Percentiles rank a stretch among this genome's conserved stretches.
Evolutionary conservation across 2,329 filamentous ascomycete species (phyloP).

Genomic region (Drechslera avenae): DNA sequence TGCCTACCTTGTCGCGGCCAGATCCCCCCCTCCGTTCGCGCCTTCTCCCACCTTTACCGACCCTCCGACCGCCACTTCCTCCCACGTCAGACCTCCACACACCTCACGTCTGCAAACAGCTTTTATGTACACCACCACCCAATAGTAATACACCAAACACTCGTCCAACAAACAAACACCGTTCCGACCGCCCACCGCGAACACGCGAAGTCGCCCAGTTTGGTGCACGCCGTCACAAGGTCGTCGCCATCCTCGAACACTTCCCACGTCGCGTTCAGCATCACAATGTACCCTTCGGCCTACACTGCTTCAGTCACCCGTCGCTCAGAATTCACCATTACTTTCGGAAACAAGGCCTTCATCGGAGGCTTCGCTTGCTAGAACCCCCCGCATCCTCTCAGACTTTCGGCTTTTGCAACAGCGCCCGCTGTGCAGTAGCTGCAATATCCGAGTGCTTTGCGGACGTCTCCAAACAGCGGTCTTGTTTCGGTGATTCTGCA

Average conservation of each 20-base stretch:
- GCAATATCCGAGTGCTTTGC: conserved; percentile 46
- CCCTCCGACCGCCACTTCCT: conserved; percentile 37
- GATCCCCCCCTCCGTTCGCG: conserved; percentile 8
- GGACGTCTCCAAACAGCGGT: conserved; percentile 44
- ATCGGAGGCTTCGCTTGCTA: conserved; percentile 46
- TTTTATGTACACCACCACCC: conserved; percentile 26
- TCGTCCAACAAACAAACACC: conserved; percentile 6
- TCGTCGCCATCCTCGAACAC: conserved; percentile 36
- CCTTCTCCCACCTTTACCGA: conserved; percentile 25
- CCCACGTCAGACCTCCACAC: conserved; percentile 34
- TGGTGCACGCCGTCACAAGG: conserved; percentile 32
- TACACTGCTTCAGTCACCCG: conserved; percentile 50
- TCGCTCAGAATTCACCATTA: conserved; percentile 49
- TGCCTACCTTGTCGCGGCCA: conserved; percentile 19
- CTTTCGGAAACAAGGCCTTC: conserved; percentile 49
- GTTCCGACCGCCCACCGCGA: conserved; percentile 16
- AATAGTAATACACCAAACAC: conserved; percentile 35
- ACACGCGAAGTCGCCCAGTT: conserved; percentile 36
- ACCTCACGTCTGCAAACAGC: conserved; percentile 24
- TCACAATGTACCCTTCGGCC: conserved; percentile 46
- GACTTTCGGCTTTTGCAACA: conserved; percentile 43
- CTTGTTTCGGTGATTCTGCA: conserved; percentile 52
- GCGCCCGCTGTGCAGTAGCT: conserved; percentile 43
- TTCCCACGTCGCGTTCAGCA: conserved; percentile 32
- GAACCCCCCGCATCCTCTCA: conserved; percentile 42